Conservation (phyloP, 768 basidiomycete genomes). For the Gymnopilus junonius region DNA sequence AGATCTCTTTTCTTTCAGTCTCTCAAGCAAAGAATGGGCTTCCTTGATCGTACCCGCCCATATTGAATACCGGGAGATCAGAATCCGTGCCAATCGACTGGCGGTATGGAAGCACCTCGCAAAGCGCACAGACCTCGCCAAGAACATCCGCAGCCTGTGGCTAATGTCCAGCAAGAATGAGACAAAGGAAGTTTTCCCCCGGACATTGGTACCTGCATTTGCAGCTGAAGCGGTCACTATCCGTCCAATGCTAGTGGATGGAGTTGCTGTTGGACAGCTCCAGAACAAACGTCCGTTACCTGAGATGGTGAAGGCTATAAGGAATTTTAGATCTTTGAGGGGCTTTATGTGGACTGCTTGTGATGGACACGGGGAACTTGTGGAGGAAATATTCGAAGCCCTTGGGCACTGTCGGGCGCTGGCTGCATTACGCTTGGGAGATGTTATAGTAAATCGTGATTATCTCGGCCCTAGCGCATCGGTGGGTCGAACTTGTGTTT, state of each 20-base stretch:
- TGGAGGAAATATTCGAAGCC: conserved; percentile 8
- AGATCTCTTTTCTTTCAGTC: conserved; percentile 17
- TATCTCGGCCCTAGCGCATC: conserved; percentile 4
- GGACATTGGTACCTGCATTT: neutral
- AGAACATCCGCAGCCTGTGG: conserved; percentile 22
- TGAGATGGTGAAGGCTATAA: conserved; percentile 9
- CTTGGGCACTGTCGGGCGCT: conserved; percentile 9
- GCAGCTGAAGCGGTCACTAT: neutral
- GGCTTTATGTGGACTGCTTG: conserved; percentile 14
- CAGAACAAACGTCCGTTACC: neutral
- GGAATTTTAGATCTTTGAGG: conserved; percentile 9
- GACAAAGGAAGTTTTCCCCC: neutral
- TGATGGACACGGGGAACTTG: neutral
- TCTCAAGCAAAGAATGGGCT: conserved; percentile 20
- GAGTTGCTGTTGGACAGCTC: neutral
- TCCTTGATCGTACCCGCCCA: conserved; percentile 28
- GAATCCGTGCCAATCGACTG: conserved; percentile 12
- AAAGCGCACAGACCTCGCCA: conserved; percentile 25
- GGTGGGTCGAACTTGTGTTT: neutral
- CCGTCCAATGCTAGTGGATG: neutral
- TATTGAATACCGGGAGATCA: conserved; percentile 28
- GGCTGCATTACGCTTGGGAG: conserved; percentile 12
- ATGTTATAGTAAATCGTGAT: conserved; percentile 1
- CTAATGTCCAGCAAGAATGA: neutral
- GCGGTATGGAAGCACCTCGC: conserved; percentile 30